A percentile compares a stretch with the other conserved stretches of the same genome.
Evolutionary conservation across 2,329 filamentous ascomycete genomes (phyloP).

Genomic region (Penicillium occitanis): DNA sequence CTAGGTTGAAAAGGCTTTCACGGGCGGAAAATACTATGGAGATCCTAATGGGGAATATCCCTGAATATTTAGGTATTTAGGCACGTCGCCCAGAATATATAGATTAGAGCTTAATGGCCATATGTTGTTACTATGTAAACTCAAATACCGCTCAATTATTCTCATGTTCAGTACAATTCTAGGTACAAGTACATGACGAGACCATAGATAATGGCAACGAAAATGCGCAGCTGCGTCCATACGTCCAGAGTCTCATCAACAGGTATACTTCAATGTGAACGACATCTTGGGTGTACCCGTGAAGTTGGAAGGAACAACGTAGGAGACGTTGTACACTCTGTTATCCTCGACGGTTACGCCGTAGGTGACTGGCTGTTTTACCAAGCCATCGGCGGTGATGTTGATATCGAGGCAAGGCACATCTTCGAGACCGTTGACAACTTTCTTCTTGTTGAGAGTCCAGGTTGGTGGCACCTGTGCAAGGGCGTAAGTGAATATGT

Average conservation of each 20-base stretch:
- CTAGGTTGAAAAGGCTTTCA: too few species aligned
- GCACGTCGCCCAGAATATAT: background rate
- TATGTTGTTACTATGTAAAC: background rate
- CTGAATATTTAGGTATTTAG: background rate
- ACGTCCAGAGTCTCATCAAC: constrained; percentile 21
- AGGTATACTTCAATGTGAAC: constrained; percentile 37
- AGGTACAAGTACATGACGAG: background rate
- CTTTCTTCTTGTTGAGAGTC: constrained; percentile 35
- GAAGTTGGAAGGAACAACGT: constrained; percentile 44
- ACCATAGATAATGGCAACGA: background rate
- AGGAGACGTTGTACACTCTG: constrained; percentile 50
- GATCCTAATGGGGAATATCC: background rate
- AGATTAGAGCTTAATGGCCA: background rate
- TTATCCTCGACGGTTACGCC: constrained; percentile 43
- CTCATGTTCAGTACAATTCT: background rate
- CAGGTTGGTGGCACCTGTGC: constrained; percentile 42
- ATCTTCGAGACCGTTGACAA: constrained; percentile 35
- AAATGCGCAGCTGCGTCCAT: background rate
- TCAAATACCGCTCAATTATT: background rate
- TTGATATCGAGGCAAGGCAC: constrained; percentile 45
- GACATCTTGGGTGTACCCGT: constrained; percentile 40
- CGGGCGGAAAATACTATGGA: too few species aligned
- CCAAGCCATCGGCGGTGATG: constrained; percentile 41
- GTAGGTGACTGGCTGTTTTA: constrained; percentile 40
- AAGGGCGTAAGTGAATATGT: constrained; percentile 44